A percentile compares a stretch with the other conserved stretches of the same genome.
These are phyloP conservation scores for Strigomonas culicis DNA, from an alignment of 208 protist genomes.

Conservation along the genomic window DNA sequence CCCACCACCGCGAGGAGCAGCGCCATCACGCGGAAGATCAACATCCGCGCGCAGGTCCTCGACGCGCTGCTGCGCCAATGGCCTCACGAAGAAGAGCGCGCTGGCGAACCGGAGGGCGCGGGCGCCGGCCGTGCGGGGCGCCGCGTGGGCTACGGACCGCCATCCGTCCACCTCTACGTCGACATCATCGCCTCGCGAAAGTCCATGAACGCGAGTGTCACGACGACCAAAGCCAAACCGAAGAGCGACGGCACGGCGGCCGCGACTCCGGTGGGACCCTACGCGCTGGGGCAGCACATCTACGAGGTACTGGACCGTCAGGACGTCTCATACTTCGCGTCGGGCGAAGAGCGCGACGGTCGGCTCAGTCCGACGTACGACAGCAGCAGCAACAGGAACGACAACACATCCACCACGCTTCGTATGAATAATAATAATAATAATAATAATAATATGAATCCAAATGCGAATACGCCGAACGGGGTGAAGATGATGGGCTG, in stretches of 20 bases:
- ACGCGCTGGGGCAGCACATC: constrained; percentile 46
- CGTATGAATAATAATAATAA: constrained; percentile 4
- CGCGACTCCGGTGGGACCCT: constrained; percentile 27
- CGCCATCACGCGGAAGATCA: neutral
- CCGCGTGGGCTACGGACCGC: neutral
- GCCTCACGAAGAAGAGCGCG: neutral
- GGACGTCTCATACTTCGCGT: constrained; percentile 5
- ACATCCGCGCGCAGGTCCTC: neutral
- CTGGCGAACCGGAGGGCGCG: neutral
- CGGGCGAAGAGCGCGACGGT: neutral
- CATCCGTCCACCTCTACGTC: constrained; percentile 15
- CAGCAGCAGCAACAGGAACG: neutral
- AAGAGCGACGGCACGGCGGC: too few relatives aligned
- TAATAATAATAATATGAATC: neutral
- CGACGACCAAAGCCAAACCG: constrained; percentile 18
- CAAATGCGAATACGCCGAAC: neutral
- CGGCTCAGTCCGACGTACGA: neutral
- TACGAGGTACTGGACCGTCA: constrained; percentile 28
- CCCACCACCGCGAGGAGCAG: neutral
- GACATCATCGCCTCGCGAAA: constrained; percentile 84
- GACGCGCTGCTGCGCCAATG: neutral
- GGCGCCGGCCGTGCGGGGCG: too few relatives aligned
- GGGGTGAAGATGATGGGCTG: neutral
- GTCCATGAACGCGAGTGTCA: constrained; percentile 39
- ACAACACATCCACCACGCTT: too few relatives aligned